Conservation (phyloP, 2,329 filamentous ascomycete species). For the Talaromyces piceae region DNA sequence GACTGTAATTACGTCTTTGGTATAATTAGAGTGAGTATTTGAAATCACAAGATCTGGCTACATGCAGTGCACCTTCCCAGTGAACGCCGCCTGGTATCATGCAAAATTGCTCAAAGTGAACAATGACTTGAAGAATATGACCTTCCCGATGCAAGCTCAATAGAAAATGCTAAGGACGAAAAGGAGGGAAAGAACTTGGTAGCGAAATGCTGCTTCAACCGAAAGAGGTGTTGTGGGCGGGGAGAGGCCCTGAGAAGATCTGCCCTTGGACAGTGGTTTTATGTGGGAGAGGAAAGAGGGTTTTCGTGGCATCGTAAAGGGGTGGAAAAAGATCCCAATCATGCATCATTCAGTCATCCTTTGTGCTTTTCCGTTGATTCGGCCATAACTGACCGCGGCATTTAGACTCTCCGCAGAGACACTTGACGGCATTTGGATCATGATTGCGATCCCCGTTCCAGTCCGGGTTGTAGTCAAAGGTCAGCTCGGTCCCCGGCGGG, state of each 20-base stretch:
- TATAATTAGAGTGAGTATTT: too few species aligned
- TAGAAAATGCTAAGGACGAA: background rate
- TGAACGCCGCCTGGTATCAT: background rate
- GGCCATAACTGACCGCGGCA: constrained; percentile 41
- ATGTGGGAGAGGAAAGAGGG: background rate
- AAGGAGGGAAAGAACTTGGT: background rate
- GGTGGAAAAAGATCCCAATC: too few species aligned
- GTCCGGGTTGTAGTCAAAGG: constrained; percentile 41
- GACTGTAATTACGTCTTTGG: too few species aligned
- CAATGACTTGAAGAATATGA: background rate
- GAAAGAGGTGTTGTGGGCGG: background rate
- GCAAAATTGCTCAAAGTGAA: background rate
- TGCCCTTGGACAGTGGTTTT: too few species aligned
- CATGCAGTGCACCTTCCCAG: background rate
- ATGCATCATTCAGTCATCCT: too few species aligned
- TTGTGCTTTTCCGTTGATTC: constrained; percentile 27
- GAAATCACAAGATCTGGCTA: background rate
- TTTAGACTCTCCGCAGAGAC: constrained; percentile 37
- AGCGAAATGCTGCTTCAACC: background rate
- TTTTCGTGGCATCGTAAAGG: background rate
- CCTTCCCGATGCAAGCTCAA: background rate
- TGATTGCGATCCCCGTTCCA: constrained; percentile 15
- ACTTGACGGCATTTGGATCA: constrained; percentile 34
- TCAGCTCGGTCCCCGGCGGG: constrained; percentile 35
- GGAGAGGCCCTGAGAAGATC: too few species aligned